Evolutionary conservation across 768 basidiomycete genomes (phyloP).

Genomic region (Collybia mongolica): DNA sequence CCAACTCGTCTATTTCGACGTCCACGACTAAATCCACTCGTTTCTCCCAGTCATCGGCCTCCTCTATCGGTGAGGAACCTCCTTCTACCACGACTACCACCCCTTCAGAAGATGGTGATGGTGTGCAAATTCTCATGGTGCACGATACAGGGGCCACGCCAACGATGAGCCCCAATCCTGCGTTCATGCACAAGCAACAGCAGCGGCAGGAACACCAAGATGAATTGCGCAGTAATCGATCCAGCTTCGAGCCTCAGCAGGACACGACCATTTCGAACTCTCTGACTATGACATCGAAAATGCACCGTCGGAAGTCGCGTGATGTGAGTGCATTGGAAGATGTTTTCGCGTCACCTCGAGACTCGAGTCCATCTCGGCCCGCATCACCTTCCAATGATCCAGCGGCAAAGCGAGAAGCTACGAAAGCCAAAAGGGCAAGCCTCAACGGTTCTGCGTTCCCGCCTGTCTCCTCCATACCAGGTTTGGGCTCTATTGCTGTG

Average conservation of each 20-base stretch:
- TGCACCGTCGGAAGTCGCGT: conserved; percentile 21
- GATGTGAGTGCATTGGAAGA: conserved; percentile 9
- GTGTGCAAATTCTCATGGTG: conserved; percentile 37
- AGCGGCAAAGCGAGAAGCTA: background rate
- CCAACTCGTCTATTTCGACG: conserved; percentile 13
- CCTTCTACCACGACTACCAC: background rate
- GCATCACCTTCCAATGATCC: conserved; percentile 8
- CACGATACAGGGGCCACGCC: conserved; percentile 50
- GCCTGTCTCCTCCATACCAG: conserved; percentile 38
- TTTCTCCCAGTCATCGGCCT: conserved; percentile 44
- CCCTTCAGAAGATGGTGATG: conserved; percentile 15
- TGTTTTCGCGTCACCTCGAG: background rate
- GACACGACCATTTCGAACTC: conserved; percentile 10
- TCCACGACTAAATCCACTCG: conserved; percentile 29
- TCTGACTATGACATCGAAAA: conserved; percentile 7
- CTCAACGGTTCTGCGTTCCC: conserved; percentile 20
- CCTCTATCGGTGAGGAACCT: conserved; percentile 41
- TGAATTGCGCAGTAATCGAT: background rate
- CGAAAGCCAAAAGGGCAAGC: conserved; percentile 10
- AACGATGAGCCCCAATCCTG: conserved; percentile 48
- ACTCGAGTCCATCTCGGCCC: conserved; percentile 7
- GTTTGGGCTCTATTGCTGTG: conserved; percentile 30
- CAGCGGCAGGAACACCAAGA: conserved; percentile 20
- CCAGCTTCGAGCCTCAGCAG: conserved; percentile 5
- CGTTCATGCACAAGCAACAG: conserved; percentile 28